Conservation (phyloP, 148 eudicot species). For the Amaranthus cruentus region DNA sequence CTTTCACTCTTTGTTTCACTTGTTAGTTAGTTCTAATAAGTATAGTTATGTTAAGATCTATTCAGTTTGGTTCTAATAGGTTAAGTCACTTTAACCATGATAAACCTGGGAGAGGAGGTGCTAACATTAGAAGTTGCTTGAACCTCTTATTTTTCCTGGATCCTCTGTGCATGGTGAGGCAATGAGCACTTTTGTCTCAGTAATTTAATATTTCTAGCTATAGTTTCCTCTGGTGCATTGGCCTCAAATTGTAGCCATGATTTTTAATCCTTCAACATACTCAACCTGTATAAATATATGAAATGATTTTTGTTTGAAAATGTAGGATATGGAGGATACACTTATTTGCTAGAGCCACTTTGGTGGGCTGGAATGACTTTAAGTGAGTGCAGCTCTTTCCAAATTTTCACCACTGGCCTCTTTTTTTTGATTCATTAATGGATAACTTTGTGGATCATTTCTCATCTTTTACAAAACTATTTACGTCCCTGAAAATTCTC, state of each 20-base stretch:
- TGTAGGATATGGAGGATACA: slow-evolving; percentile 78
- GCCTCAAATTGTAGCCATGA: neutral
- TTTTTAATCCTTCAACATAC: neutral
- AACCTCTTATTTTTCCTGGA: neutral
- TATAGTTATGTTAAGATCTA: too few species aligned
- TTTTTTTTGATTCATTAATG: too few species aligned
- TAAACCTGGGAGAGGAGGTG: too few species aligned
- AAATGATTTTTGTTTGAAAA: slow-evolving; percentile 8
- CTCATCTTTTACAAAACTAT: neutral
- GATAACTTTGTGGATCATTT: neutral
- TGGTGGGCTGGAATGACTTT: slow-evolving; percentile 91
- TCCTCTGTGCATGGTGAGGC: neutral
- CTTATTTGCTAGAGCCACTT: slow-evolving; percentile 78
- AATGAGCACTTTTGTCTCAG: neutral
- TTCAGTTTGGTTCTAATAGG: too few species aligned
- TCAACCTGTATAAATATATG: neutral
- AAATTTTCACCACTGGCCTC: neutral
- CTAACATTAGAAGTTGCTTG: neutral
- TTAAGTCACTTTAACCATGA: too few species aligned
- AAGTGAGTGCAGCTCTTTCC: slow-evolving; percentile 43
- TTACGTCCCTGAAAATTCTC: slow-evolving; percentile 16
- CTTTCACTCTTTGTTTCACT: too few species aligned
- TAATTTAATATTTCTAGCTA: neutral
- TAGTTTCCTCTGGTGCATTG: neutral
- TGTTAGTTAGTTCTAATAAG: too few species aligned